Base-by-base conservation (phyloP, 805 yeast genomes). In the Priceomyces carsonii region DNA sequence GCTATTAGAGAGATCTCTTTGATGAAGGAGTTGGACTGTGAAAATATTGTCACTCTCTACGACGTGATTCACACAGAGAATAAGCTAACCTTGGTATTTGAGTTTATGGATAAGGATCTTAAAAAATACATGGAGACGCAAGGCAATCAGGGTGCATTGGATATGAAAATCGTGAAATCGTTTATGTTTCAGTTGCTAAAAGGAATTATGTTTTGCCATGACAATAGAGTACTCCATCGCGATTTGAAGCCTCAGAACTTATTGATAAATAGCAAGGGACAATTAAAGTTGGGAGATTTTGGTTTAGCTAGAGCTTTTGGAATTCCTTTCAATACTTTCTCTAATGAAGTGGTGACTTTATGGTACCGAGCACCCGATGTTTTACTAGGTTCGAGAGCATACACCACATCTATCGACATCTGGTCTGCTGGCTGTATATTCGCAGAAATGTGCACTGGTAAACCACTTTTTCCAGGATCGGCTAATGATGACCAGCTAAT, bases 321-420 rank as follows among this genome's bases (percentile, higher is more conserved):
- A 12, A 95, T 93, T 35, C 99, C 99, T 2, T 91, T 93, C 43
- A 89, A 95, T 65, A 93, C 99, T 0, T 93, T 90, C 55, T 87
- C 96, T 14, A 93, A 91, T 61, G 99, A 93, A 60, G 98, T 93
- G 35, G 99, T 93, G 29, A 93, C 99, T 0, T 69, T 93, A 44
- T 93, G 99, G 99, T 91, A 91, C 63, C 77, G 99, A 45, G 96
- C 98, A 0, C 99, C 99, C 0, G 99, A 91, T 57, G 98, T 93
- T 19, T 69, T 93, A 34, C 73, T 93, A 54, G 99, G 99, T 2
- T 88, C 96, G 3, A 79, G 96, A 50, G 91, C 95, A 38, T 93
- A 93, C 63, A 85, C 96, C 29, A 93, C 99, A 0, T 90, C 96
- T 6, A 95, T 93, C 42, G 99, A 93, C 58, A 87, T 93, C 66